Conservation (phyloP, 306 rosid species). For the Ammopiptanthus mongolicus region DNA sequence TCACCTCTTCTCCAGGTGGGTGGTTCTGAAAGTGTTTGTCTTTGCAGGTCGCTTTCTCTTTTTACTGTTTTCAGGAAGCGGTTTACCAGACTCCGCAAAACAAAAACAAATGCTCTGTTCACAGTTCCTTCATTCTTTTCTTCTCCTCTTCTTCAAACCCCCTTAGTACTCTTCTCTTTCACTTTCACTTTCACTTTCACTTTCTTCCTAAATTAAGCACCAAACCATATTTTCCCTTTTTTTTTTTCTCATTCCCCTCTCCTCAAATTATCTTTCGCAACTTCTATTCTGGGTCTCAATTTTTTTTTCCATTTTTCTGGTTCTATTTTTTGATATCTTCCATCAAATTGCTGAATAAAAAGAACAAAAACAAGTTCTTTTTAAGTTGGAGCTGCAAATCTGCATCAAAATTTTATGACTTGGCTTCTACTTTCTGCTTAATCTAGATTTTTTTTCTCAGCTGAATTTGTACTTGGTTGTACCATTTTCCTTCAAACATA, state of each 20-base stretch:
- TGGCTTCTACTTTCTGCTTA: conserved; percentile 16
- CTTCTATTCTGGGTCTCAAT: background rate
- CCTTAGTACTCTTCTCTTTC: background rate
- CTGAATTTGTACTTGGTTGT: conserved; percentile 12
- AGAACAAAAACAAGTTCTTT: background rate
- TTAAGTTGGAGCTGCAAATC: conserved; percentile 16
- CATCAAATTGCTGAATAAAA: background rate
- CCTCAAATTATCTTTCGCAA: background rate
- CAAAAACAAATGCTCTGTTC: conserved; percentile 42
- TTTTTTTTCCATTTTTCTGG: background rate
- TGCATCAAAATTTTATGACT: background rate
- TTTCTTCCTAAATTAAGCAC: conserved; percentile 4
- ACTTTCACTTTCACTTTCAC: background rate
- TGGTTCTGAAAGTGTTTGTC: conserved; percentile 6
- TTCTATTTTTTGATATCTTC: background rate
- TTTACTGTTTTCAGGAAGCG: conserved; percentile 15
- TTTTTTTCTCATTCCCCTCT: background rate
- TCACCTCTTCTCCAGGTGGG: conserved; percentile 11
- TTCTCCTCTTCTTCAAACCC: conserved; percentile 35
- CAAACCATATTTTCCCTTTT: background rate
- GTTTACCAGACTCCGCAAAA: conserved; percentile 12
- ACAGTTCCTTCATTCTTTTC: conserved; percentile 36
- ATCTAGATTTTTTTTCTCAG: conserved; percentile 9
- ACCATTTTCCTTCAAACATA: conserved; percentile 7
- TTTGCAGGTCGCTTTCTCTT: conserved; percentile 38